Evolutionary conservation across 2,329 filamentous ascomycete genomes (phyloP), one percentile per base, ranked within the genome.

Genomic region (Colletotrichum sp.): DNA sequence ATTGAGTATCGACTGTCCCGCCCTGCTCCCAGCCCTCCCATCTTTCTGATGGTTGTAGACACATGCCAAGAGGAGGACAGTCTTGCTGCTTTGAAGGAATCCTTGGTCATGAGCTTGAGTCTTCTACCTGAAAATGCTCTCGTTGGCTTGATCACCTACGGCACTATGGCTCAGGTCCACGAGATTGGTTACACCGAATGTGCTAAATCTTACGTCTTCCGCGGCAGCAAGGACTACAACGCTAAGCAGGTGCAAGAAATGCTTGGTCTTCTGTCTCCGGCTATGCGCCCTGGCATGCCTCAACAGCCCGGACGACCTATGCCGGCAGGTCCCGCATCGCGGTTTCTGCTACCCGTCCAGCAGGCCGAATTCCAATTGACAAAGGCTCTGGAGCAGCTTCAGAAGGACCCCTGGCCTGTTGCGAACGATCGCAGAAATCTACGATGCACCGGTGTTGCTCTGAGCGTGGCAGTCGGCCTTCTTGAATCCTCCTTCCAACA

Each of bases 231-330:
- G 89, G 97, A 99, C 82, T 99, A 99, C 85, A 91, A 93, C n/a
- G 95, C 96, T 70, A 99, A 99, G 88, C 96, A 99, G 84, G 96
- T 99, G n/a, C 96, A 99, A 85, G 97, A 99, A 83, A 99, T 99
- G 97, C 93, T 99, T 67, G 97, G 96, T 32, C 90, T 98, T 71
- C 89, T 93, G 64, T 91, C 94, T 24, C 89, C 94, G 28, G 92
- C 92, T 44, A 85, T 95, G 78, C 93, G 97, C 79, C 95, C 96
- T 28, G 92, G 92, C 71, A 92, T 94, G 86, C 92, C 92, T 75
- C 93, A 93, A 78, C 93, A 94, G 80, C 93, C 95, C 63, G 95
- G 95, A 78, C 92, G 95, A 66, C 92, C 94, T 55, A 90, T 94
- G 80, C 92, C 94, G 13, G 93, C 95, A 85, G 95, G 95, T 57